A percentile compares a stretch with the other conserved stretches of the same genome.
Conservation (phyloP, 179 eudicot genomes). For the Beta lomatogona region DNA sequence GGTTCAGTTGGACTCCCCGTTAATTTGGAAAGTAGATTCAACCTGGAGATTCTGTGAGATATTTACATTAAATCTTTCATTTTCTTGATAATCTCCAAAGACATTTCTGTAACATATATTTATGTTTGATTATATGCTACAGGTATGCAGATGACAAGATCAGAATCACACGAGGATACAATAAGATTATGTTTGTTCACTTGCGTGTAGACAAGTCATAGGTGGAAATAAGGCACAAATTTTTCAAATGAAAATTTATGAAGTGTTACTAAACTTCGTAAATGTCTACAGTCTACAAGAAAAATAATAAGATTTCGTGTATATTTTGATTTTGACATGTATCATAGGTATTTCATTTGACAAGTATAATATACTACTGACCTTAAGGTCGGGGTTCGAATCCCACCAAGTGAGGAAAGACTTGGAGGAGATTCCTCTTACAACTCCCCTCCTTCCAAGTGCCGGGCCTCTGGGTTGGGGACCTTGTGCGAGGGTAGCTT, state of each 20-base stretch:
- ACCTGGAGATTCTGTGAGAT: constrained; percentile 74
- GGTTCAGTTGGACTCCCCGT: constrained; percentile 83
- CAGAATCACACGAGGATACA: constrained; percentile 81
- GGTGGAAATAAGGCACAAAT: not conserved
- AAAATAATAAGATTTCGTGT: not conserved
- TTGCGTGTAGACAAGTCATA: constrained; percentile 39
- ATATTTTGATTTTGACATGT: not conserved
- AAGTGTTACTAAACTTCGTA: not conserved
- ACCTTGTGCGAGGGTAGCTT: too few species aligned
- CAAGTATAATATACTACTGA: too few species aligned
- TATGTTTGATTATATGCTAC: constrained; percentile 11
- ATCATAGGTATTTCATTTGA: not conserved
- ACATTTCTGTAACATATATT: not conserved
- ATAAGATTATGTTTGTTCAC: constrained; percentile 70
- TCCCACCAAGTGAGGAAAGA: too few species aligned
- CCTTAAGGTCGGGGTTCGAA: too few species aligned
- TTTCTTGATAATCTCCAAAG: not conserved
- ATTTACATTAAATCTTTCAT: not conserved
- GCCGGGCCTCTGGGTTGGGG: too few species aligned
- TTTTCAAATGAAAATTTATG: not conserved
- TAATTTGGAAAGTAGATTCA: constrained; percentile 67
- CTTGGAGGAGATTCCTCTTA: too few species aligned
- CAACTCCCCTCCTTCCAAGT: too few species aligned
- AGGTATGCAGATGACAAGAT: constrained; percentile 82
- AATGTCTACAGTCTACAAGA: not conserved